A percentile compares a stretch with the other conserved stretches of the same genome.
Conservation (phyloP, 176 grass and related monocot genomes). For the bread wheat (Triticum aestivum) region DNA sequence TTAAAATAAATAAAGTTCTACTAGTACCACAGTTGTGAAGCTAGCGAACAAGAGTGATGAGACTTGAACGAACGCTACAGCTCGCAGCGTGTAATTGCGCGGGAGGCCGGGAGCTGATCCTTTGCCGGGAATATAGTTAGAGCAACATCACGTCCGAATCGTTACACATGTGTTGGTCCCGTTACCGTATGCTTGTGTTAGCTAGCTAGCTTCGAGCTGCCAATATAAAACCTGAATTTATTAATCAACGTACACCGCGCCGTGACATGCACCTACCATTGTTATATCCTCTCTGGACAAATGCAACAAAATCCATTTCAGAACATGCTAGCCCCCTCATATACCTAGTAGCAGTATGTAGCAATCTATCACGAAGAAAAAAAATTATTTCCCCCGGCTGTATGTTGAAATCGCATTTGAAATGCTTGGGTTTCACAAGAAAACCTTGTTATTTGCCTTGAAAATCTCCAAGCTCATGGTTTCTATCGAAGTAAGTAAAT, state of each 20-base stretch:
- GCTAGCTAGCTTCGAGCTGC: neutral
- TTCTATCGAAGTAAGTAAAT: neutral
- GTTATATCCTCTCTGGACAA: neutral
- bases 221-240: conserved; percentile 9
- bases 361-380: neutral
- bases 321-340: too few species aligned
- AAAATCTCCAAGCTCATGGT: neutral
- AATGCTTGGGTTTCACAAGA: neutral
- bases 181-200: conserved; percentile 24
- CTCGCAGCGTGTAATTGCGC: conserved; percentile 23
- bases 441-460: neutral
- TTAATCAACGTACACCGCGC: neutral
- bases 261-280: neutral
- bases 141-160: neutral
- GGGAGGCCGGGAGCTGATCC: neutral
- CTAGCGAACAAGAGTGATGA: neutral
- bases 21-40: conserved; percentile 6
- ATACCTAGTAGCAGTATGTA: neutral
- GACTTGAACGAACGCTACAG: conserved; percentile 19
- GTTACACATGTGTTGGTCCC: neutral
- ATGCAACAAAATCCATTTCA: neutral
- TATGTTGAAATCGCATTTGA: neutral
- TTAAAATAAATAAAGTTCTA: conserved; percentile 30
- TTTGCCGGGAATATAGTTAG: conserved; percentile 26
- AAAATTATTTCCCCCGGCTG: neutral